Evolutionary conservation across 108 stramenopile genomes (phyloP).

Genomic region (Mayamaea pseudoterrestris): DNA sequence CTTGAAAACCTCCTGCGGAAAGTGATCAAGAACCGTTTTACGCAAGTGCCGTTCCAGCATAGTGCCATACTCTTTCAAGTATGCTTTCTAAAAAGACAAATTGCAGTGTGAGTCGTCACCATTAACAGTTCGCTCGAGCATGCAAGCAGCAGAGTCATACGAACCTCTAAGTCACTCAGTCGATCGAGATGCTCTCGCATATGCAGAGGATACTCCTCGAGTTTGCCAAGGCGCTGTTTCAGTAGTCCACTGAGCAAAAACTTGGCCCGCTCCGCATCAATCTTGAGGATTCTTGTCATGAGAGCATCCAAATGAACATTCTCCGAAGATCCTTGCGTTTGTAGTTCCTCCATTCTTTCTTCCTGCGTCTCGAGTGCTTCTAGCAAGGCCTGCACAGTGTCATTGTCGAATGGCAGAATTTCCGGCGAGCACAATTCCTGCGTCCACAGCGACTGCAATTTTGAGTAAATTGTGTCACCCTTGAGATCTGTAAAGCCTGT

Average conservation of each 20-base stretch:
- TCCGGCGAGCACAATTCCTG: conserved; percentile 33
- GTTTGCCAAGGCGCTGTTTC: conserved; percentile 31
- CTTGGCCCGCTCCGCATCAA: conserved; percentile 37
- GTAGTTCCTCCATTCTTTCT: conserved; percentile 26
- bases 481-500: no score
- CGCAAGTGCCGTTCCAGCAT: conserved; percentile 30
- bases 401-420: conserved; percentile 25
- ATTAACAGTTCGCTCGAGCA: not conserved
- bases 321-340: no score
- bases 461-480: not conserved
- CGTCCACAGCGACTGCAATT: conserved; percentile 28
- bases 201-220: conserved; percentile 37
- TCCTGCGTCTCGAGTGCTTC: conserved; percentile 28
- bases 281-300: conserved; percentile 32
- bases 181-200: conserved; percentile 31
- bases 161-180: conserved; percentile 40
- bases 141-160: not conserved
- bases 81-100: not conserved
- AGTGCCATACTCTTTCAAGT: conserved; percentile 18
- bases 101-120: not conserved
- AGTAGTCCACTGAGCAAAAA: conserved; percentile 36
- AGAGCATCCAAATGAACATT: conserved; percentile 16
- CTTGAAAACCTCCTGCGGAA: conserved; percentile 35
- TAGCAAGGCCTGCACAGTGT: conserved; percentile 15
- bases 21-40: conserved; percentile 31